Base-by-base conservation (phyloP, 2,329 filamentous ascomycete species). In the Tympanopsis confertula region DNA sequence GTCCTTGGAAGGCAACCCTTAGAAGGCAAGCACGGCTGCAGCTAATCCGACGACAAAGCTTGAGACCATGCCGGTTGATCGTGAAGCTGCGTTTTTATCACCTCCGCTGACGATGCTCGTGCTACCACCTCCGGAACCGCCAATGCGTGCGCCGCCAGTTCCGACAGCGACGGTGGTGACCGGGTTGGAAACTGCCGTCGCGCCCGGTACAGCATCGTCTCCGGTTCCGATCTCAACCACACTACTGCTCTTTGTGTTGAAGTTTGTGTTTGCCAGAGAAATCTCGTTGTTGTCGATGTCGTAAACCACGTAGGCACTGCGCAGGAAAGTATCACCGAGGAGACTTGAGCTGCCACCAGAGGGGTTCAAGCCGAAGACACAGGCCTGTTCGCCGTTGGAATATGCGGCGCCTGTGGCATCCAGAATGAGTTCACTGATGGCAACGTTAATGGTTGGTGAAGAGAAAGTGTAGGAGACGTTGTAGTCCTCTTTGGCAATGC, bases 291-390 rank as follows among this genome's bases (percentile, higher is more conserved):
- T 33, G 7, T 10, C 30, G 7, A 33, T 10, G 15, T 33, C 30
- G 17, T 33, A 33, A 7, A 33, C 30, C 10, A 33, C 30, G 15
- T 33, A 33, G 10, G 30, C 30, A 33, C 30, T 33, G 30, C 30
- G 30, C 30, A 33, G 15, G 15, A 33, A 33, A 7, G 30, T 33
- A 15, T 33, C 30, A 18, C 30, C 30, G 7, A 33, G 30, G 17
- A 33, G 10, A 13, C 10, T 15, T 7, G 30, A 12, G 17, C 30
- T 33, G 15, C 15, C 30, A 12, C 30, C 30, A 18, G 30, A 10
- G 17, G 30, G 30, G 15, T 12, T 15, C 10, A 33, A 12, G 7
- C 30, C 30, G 15, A 33, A 33, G 10, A 33, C 15, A 33, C 30
- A 33, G 7, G 30, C 30, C 7, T 15, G 30, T 33, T 10, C 15